phyloP scores from a whole-genome alignment of 2,329 filamentous ascomycete species.

The Exutisphaerella laricina region DNA sequence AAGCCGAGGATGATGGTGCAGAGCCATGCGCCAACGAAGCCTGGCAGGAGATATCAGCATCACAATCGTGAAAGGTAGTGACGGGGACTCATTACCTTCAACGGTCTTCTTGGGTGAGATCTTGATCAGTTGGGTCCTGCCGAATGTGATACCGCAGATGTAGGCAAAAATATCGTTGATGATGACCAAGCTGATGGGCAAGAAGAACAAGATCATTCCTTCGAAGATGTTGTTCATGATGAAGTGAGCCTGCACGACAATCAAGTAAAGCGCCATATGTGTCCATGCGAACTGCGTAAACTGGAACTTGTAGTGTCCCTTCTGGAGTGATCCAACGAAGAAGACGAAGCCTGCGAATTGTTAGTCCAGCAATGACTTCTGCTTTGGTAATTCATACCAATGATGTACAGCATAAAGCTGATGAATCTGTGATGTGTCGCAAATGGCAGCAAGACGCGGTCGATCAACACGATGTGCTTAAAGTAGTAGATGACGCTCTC shows the following conservation, averaged over 20 bases:
- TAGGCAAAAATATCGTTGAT: conserved; percentile 99
- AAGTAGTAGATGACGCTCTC: conserved; percentile 99
- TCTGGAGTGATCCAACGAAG: conserved; percentile 90
- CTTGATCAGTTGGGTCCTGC: conserved; percentile 93
- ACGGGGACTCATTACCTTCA: conserved; percentile 45
- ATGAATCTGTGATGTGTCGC: conserved; percentile 98
- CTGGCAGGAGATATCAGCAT: conserved; percentile 35
- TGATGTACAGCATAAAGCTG: conserved; percentile 95
- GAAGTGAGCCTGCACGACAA: conserved; percentile 96
- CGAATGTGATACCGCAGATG: conserved; percentile 94
- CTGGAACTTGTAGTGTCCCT: conserved; percentile 95
- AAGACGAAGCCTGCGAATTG: conserved; percentile 76
- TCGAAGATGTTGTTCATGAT: conserved; percentile 99
- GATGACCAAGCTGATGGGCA: conserved; percentile 90
- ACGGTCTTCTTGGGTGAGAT: conserved; percentile 99
- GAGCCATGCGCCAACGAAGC: conserved; percentile 93
- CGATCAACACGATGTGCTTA: conserved; percentile 95
- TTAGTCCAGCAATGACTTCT: not conserved
- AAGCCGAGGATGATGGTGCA: conserved; percentile 87
- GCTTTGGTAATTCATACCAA: conserved; percentile 59
- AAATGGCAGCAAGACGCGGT: conserved; percentile 85
- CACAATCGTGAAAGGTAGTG: not conserved
- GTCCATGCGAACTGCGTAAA: conserved; percentile 99
- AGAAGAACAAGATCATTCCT: conserved; percentile 99
- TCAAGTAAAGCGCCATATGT: conserved; percentile 97